phyloP scores from a whole-genome alignment of 2,329 filamentous ascomycete genomes.

The Cyphellophora europaea region DNA sequence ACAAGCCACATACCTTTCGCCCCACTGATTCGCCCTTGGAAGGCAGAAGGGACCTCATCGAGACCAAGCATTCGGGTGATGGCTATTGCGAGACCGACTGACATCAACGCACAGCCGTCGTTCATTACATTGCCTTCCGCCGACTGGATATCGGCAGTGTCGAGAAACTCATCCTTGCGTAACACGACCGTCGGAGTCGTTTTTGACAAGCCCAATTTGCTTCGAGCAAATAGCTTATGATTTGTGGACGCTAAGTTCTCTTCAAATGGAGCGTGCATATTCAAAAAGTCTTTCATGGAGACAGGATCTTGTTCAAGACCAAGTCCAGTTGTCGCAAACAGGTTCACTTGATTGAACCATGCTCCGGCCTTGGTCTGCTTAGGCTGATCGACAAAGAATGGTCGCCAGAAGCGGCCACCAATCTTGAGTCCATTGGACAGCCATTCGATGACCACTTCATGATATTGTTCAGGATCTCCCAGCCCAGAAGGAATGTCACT shows the following conservation, averaged over 20 bases:
- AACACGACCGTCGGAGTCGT: constrained; percentile 31
- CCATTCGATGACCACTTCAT: constrained; percentile 29
- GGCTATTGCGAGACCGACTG: constrained; percentile 36
- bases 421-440: constrained; percentile 29
- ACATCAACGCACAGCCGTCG: constrained; percentile 47
- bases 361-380: constrained; percentile 13
- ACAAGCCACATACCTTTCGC: constrained; percentile 56
- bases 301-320: constrained; percentile 21
- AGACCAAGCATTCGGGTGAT: constrained; percentile 35
- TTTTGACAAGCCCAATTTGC: constrained; percentile 34
- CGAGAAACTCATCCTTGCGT: constrained; percentile 27
- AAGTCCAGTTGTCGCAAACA: constrained; percentile 36
- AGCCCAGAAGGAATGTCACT: constrained; percentile 16
- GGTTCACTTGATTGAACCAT: constrained; percentile 21
- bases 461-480: too few species aligned
- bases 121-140: constrained; percentile 30
- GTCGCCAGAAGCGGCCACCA: constrained; percentile 33
- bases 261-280: constrained; percentile 35
- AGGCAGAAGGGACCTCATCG: constrained; percentile 37
- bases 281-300: constrained; percentile 27
- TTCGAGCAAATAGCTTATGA: constrained; percentile 36
- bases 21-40: constrained; percentile 50
- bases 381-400: constrained; percentile 30
- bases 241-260: constrained; percentile 29
- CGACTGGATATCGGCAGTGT: constrained; percentile 20